These are phyloP conservation scores for Urochloa ruziziensis DNA, from an alignment of 176 grass and related monocot species.

Conservation along the genomic window DNA sequence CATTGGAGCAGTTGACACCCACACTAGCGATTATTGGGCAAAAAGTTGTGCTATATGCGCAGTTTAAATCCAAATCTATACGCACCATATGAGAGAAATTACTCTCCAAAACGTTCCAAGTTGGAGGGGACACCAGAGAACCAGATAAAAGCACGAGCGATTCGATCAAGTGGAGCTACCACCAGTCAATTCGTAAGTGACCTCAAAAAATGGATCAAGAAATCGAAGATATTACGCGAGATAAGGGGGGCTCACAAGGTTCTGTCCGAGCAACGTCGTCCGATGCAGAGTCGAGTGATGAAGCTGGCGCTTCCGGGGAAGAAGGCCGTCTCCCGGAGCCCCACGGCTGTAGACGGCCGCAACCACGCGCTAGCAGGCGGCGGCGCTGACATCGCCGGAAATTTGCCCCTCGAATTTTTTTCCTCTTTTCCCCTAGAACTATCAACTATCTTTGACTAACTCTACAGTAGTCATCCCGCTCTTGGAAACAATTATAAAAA, in stretches of 20 bases:
- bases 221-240: neutral
- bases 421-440: neutral
- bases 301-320: neutral
- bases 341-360: neutral
- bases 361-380: neutral
- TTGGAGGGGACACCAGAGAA: neutral
- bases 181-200: neutral
- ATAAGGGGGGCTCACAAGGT: slow-evolving; percentile 40
- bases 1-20: neutral
- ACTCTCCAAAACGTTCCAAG: neutral
- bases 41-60: neutral
- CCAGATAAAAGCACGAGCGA: neutral
- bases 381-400: slow-evolving; percentile 31
- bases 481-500: neutral
- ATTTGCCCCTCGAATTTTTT: neutral
- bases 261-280: slow-evolving; percentile 14
- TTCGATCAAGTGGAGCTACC: neutral
- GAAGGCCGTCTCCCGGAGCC: neutral
- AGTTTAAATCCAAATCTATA: slow-evolving; percentile 15
- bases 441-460: neutral
- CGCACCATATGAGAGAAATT: neutral
- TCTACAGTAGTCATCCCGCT: neutral
- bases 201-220: neutral
- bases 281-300: slow-evolving; percentile 21
- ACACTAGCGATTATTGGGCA: neutral